Evolutionary conservation across 106 monocot genomes (phyloP).

Genomic region (Platanthera zijinensis): DNA sequence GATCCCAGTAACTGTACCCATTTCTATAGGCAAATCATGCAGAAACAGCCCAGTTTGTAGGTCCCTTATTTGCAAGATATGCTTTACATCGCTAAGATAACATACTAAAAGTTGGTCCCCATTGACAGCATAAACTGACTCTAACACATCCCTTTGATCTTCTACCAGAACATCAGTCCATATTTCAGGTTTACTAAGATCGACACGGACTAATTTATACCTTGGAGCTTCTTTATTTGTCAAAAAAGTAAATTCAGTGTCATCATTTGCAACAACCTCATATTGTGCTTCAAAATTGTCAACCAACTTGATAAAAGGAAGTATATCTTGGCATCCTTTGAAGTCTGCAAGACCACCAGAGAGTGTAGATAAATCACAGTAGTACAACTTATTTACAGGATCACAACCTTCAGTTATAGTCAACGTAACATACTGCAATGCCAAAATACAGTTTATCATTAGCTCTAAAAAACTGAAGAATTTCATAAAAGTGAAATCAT

Average conservation of each 20-base stretch:
- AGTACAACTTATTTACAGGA: slow-evolving; percentile 86
- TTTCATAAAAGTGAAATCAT: neutral
- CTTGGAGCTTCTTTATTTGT: slow-evolving; percentile 85
- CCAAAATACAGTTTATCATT: neutral
- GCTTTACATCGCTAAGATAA: slow-evolving; percentile 84
- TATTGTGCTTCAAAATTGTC: slow-evolving; percentile 82
- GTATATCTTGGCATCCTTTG: slow-evolving; percentile 30
- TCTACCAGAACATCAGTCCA: slow-evolving; percentile 72
- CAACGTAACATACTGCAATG: slow-evolving; percentile 65
- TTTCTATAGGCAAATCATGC: slow-evolving; percentile 68
- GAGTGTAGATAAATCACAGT: slow-evolving; percentile 59
- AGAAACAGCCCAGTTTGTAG: slow-evolving; percentile 61
- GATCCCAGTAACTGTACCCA: slow-evolving; percentile 67
- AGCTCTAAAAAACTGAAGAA: slow-evolving; percentile 12
- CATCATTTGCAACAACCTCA: slow-evolving; percentile 62
- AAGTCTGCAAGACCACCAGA: slow-evolving; percentile 53
- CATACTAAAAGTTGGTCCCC: slow-evolving; percentile 54
- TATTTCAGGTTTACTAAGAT: slow-evolving; percentile 45
- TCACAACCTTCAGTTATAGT: slow-evolving; percentile 56
- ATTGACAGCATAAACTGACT: slow-evolving; percentile 69
- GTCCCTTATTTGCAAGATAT: slow-evolving; percentile 68
- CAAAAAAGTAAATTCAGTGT: slow-evolving; percentile 66
- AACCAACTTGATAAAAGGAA: slow-evolving; percentile 84
- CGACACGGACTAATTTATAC: slow-evolving; percentile 63
- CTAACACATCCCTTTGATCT: slow-evolving; percentile 63